These are phyloP conservation scores for Beauveria pseudobassiana DNA, from an alignment of 2,329 filamentous ascomycete genomes.

Conservation along the genomic window DNA sequence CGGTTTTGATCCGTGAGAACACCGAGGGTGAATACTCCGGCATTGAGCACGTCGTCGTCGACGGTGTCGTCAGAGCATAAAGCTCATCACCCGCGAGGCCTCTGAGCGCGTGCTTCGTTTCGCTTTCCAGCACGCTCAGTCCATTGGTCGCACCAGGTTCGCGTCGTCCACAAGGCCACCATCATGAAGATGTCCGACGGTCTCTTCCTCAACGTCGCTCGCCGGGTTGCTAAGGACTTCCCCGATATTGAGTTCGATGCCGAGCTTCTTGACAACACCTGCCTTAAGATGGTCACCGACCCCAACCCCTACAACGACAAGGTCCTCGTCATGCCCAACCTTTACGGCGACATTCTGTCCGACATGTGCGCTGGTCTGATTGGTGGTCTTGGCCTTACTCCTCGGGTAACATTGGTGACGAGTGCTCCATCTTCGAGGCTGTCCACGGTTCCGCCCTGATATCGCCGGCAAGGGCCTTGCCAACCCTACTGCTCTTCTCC, in stretches of 20 bases:
- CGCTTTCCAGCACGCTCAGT: slow-evolving; percentile 95
- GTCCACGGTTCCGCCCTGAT: slow-evolving; percentile 94
- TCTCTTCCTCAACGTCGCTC: slow-evolving; percentile 86
- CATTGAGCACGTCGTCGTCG: slow-evolving; percentile 96
- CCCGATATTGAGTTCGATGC: slow-evolving; percentile 93
- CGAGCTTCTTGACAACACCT: slow-evolving; percentile 98
- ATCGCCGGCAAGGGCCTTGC: slow-evolving; percentile 94
- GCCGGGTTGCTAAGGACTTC: slow-evolving; percentile 88
- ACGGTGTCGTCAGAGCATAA: slow-evolving; percentile 99
- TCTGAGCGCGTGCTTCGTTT: slow-evolving; percentile 93
- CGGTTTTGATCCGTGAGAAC: slow-evolving; percentile 97
- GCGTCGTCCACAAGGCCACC: slow-evolving; percentile 98
- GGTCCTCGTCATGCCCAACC: slow-evolving; percentile 95
- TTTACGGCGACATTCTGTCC: slow-evolving; percentile 98
- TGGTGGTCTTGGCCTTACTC: slow-evolving; percentile 91
- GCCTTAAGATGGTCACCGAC: slow-evolving; percentile 97
- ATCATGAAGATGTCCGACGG: slow-evolving; percentile 99
- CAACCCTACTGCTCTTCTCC: slow-evolving; percentile 92
- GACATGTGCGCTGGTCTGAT: slow-evolving; percentile 99
- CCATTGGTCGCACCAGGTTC: slow-evolving; percentile 91
- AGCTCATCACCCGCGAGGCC: slow-evolving; percentile 94
- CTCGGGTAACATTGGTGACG: slow-evolving; percentile 96
- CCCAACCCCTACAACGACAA: slow-evolving; percentile 97
- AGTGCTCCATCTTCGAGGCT: slow-evolving; percentile 99
- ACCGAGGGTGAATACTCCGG: slow-evolving; percentile 99